Evolutionary conservation across 176 grass and related monocot genomes (phyloP), one percentile per base, ranked within the genome.

Genomic region (Chrysopogon serrulatus): DNA sequence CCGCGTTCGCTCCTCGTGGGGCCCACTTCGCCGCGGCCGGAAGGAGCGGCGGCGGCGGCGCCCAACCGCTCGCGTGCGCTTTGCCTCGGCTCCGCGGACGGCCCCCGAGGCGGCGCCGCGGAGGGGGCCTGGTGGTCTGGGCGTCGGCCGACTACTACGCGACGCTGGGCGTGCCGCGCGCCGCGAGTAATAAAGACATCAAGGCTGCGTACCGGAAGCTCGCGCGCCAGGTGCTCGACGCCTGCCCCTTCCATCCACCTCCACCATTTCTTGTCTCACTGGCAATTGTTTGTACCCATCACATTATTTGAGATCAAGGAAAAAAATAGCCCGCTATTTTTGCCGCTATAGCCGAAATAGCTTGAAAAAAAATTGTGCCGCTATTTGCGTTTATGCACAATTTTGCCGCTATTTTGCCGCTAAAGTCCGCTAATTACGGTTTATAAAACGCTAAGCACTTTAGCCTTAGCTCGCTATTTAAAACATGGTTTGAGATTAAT

Each of bases 121-220:
- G 91, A 59, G 80, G 36, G 5, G 27, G 42, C 9, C 30, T 91
- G 31, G 74, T 87, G 43, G 89, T 99, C 45, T 70, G 64, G 51
- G 96, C 89, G 78, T 89, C 91, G 9, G 85, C 91, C 17, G 96
- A 99, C 84, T 99, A 99, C 77, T 99, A 99, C 78, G 85, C 85
- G 35, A 96, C 93, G 61, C 86, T 99, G 14, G 96, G 96, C 59
- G 86, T 99, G 57, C 70, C 88, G 45, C 91, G 93, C 61, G 92
- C 91, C 48, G 96, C 96, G 23, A 86, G 78, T 78, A 86, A 65
- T 81, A 99, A 96, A 61, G 96, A 94, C 83, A 96, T 99, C 89
- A 99, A 99, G 87, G 73, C 93, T 27, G 96, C 96, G 4, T 99
- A 99, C 81, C 85, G 96, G 57, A 95, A 86, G 84, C 91, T 96